Base-by-base conservation (phyloP, 139 green algal genomes). In the Chlamydomonas incerta region DNA sequence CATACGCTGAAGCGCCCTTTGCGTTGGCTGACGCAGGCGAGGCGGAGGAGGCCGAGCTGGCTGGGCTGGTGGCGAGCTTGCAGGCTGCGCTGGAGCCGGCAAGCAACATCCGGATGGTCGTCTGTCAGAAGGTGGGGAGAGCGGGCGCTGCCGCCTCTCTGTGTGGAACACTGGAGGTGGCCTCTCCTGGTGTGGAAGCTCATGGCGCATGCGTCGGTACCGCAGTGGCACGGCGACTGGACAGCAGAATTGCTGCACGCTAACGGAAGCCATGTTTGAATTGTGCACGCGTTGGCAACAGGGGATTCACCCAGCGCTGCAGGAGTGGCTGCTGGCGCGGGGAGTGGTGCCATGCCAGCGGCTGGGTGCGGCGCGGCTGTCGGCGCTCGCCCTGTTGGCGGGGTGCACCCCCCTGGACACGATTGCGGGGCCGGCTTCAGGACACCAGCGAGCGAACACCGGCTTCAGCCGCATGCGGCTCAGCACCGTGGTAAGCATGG, bases 51-150 rank as follows among this genome's bases (percentile, higher is more conserved):
- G 24, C 72, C 9, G 74, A 68, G 26, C 46, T 74, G 17, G 15
- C 23, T 0, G 57, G 67, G 1, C 55, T 74, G 9, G 26, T 71
- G 10, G 37, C 14, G 13, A n/a, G 28, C 50, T 33, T 74, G 34
- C 34, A 57, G 6, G n/a, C 21, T 37, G 52, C 74, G 18, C 34
- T 80, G 68, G 4, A 33, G 20, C 2, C 2, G 0, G 23, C 1
- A 14, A 10, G 23, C 13, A 46, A 63, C 14, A 28, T 65, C 1
- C 31, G 41, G 3, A 11, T 88, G 28, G 34, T 85, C 20, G 47
- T 37, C 4, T 81, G 84, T 58, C 84, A 88, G 41, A 80, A 85
- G 84, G 84, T 88, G 50, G 5, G 68, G 18, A 34, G 8, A 31
- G n/a, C 11, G 2, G 62, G 4, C 62, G 62, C 3, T 68, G 26